Evolutionary conservation across 108 stramenopile species (phyloP).

Genomic region (Aurantiochytrium sp.): DNA sequence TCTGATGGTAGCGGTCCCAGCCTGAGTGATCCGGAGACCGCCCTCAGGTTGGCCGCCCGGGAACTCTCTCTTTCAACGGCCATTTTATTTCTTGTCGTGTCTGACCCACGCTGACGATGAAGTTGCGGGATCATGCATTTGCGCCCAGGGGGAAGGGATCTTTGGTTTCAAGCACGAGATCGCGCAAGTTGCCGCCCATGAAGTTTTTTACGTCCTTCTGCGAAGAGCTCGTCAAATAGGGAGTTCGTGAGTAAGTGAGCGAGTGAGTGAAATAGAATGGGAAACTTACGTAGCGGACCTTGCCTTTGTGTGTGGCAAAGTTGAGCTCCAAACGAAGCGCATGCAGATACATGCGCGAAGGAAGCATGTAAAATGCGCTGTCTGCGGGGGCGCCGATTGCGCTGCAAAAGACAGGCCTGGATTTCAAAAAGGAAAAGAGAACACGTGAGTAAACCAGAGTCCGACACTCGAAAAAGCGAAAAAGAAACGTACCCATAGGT

Average conservation of each 20-base stretch:
- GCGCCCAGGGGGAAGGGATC: not conserved
- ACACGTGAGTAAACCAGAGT: too few species aligned
- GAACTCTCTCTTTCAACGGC: too few species aligned
- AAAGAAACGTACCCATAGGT: slow-evolving; percentile 54
- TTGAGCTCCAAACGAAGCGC: not conserved
- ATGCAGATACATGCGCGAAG: not conserved
- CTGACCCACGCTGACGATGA: not conserved
- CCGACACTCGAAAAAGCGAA: not conserved
- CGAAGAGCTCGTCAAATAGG: not conserved
- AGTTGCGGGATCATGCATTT: not conserved
- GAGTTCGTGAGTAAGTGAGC: not conserved
- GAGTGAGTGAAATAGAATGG: not conserved
- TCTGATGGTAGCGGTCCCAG: too few species aligned
- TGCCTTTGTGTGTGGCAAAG: not conserved
- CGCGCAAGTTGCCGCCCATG: not conserved
- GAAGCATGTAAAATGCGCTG: not conserved
- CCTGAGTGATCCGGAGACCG: too few species aligned
- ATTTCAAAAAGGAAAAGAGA: not conserved
- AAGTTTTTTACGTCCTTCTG: not conserved
- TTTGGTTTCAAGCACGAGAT: not conserved
- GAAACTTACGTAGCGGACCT: not conserved
- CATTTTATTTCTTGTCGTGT: too few species aligned
- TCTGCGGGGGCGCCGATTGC: not conserved
- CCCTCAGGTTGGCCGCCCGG: too few species aligned
- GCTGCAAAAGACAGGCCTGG: not conserved